Evolutionary conservation across 2,329 filamentous ascomycete genomes (phyloP).

Genomic region (Epichloe scottii): DNA sequence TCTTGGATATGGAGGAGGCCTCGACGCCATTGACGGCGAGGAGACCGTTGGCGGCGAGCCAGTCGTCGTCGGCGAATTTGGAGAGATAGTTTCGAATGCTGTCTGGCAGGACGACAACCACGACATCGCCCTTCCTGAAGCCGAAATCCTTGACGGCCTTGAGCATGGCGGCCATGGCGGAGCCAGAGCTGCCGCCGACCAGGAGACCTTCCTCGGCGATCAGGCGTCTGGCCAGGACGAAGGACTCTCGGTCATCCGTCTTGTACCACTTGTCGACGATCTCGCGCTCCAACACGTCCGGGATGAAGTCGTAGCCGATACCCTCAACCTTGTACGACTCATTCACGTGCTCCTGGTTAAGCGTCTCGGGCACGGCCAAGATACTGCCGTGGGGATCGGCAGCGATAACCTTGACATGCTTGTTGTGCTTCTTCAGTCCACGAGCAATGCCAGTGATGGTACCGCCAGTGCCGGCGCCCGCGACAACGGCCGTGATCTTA

Average conservation of each 20-base stretch:
- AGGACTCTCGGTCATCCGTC: conserved; percentile 86
- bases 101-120: conserved; percentile 87
- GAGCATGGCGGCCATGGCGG: conserved; percentile 73
- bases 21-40: conserved; percentile 47
- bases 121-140: conserved; percentile 71
- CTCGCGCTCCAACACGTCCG: conserved; percentile 74
- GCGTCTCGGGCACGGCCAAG: conserved; percentile 62
- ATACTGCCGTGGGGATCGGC: conserved; percentile 91
- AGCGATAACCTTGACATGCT: conserved; percentile 74
- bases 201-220: conserved; percentile 92
- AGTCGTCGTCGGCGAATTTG: conserved; percentile 98
- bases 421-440: conserved; percentile 78
- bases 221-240: conserved; percentile 75
- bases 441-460: conserved; percentile 84
- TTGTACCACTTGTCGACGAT: conserved; percentile 94
- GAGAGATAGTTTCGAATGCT: conserved; percentile 95
- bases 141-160: conserved; percentile 63
- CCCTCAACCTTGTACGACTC: conserved; percentile 95
- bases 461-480: conserved; percentile 88
- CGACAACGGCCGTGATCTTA: conserved; percentile 70
- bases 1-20: conserved; percentile 29
- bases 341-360: conserved; percentile 74
- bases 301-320: conserved; percentile 97
- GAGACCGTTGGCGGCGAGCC: conserved; percentile 93
- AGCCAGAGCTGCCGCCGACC: conserved; percentile 87